Evolutionary conservation across 768 basidiomycete species (phyloP).

Genomic region (Mycena polygramma): DNA sequence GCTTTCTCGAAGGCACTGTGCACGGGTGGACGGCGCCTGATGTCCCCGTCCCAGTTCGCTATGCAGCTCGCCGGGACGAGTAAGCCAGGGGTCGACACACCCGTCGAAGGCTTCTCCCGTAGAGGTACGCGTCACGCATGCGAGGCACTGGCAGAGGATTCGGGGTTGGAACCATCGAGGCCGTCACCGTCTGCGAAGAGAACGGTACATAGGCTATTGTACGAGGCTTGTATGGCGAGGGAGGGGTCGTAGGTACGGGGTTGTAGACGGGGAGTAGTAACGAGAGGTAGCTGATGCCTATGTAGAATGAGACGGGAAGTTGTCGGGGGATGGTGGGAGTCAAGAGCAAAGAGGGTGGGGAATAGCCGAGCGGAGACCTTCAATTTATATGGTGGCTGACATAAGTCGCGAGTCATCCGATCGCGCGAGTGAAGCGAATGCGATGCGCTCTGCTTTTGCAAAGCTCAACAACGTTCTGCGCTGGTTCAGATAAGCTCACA

Average conservation of each 20-base stretch:
- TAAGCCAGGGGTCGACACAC: neutral
- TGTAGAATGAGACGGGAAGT: no score
- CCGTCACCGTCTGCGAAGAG: neutral
- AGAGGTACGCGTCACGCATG: neutral
- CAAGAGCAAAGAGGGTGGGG: no score
- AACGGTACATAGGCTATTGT: neutral
- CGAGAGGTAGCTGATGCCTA: no score
- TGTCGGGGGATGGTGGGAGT: no score
- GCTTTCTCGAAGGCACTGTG: neutral
- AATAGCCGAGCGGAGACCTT: no score
- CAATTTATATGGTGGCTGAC: neutral
- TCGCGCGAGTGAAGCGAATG: no score
- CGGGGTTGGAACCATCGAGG: neutral
- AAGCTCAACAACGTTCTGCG: no score
- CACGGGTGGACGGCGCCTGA: neutral
- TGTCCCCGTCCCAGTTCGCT: neutral
- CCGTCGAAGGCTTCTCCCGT: constrained; percentile 7
- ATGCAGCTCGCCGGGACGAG: neutral
- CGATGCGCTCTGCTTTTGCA: no score
- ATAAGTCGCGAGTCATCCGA: neutral
- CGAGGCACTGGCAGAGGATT: neutral
- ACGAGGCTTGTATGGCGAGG: no score
- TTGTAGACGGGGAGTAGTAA: no score
- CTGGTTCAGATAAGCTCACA: no score
- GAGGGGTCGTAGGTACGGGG: no score